Base-by-base conservation (phyloP, 2,329 filamentous ascomycete species). In the Microcyclospora pomicola region DNA sequence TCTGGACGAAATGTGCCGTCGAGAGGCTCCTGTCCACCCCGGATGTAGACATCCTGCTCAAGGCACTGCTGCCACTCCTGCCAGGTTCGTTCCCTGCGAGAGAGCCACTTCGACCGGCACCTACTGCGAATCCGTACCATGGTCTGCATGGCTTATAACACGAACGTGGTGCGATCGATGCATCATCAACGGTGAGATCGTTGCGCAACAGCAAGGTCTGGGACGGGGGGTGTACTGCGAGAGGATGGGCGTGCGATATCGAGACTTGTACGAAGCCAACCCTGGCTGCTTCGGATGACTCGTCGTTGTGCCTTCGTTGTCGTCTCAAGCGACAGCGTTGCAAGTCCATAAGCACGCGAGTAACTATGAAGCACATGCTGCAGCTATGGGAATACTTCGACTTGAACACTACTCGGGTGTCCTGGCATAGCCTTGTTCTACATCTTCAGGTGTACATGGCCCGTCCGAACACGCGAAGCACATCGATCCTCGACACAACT, bases 121-220 rank as follows among this genome's bases (percentile, higher is more conserved):
- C 3, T 14, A 15, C 2, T 51, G 49, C 35, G 28, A n/a, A 11
- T 27, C 34, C 5, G 13, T 41, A 11, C 36, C 39, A 2, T 51
- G 48, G 46, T 27, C 39, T 41, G 35, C 38, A 53, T 13, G 44
- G 51, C 12, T 27, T n/a, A n/a, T n/a, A n/a, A n/a, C 15, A 9
- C 42, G 49, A 34, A 42, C 40, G 1, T 48, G 46, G 36, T 53
- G 50, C 37, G 49, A 53, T 40, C 40, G 42, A 9, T 50, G 50
- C 44, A 50, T 53, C 14, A 44, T 49, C 31, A 37, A 43, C 4
- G 48, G 50, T 15, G 50, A 51, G 34, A 36, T 46, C 10, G 34
- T 50, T 12, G 44, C 48, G 13, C 48, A 51, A 35, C 27, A 41
- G 31, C 40, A 38, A 36, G 48, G 47, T 13, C 37, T 52, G n/a